Conservation (phyloP, 345 rosid genomes). For the Camelina laxa region DNA sequence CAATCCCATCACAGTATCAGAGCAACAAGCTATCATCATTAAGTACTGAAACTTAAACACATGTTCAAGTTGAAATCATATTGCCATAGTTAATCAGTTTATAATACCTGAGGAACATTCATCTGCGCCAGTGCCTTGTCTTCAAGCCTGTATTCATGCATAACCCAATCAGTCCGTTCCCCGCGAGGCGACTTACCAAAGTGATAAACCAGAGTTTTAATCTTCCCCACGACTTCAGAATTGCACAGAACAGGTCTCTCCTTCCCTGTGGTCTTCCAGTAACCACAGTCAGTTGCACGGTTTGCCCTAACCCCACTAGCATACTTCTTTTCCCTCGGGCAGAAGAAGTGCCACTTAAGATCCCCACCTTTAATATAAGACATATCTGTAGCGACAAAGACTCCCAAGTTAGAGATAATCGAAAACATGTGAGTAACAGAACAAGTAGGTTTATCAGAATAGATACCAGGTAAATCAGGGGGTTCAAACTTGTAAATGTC, state of each 20-base stretch:
- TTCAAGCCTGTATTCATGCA: conserved; percentile 77
- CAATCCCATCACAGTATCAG: not conserved
- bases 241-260: conserved; percentile 59
- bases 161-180: conserved; percentile 82
- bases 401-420: not conserved
- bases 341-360: conserved; percentile 84
- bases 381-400: conserved; percentile 34
- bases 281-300: conserved; percentile 68
- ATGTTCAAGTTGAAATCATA: not conserved
- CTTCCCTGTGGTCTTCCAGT: conserved; percentile 83
- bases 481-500: conserved; percentile 75
- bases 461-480: conserved; percentile 59
- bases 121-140: conserved; percentile 47
- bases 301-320: conserved; percentile 55
- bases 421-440: not conserved
- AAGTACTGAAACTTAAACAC: not conserved
- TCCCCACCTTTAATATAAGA: conserved; percentile 57
- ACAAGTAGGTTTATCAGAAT: not conserved
- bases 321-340: conserved; percentile 74
- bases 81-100: not conserved
- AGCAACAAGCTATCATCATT: not conserved
- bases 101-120: conserved; percentile 48
- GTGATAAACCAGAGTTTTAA: conserved; percentile 70
- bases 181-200: conserved; percentile 59
- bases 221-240: conserved; percentile 59